phyloP scores from a whole-genome alignment of 495 filamentous ascomycete species.

The Echria macrotheca region DNA sequence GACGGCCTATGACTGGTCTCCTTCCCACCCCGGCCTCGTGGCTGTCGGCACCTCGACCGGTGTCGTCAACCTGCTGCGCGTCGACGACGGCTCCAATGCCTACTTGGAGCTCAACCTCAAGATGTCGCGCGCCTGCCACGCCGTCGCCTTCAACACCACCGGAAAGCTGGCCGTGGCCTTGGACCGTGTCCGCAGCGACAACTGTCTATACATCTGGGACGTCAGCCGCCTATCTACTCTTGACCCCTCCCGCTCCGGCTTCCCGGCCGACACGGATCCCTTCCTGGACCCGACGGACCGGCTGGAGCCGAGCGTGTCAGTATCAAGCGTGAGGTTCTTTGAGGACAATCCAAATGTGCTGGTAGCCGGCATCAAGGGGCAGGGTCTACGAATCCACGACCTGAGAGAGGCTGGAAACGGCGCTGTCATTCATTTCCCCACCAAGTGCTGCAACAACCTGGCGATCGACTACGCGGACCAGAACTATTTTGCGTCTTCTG shows the following conservation, averaged over 20 bases:
- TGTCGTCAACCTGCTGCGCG: conserved; percentile 72
- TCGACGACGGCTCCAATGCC: conserved; percentile 60
- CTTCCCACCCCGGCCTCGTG: conserved; percentile 59
- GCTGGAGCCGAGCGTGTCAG: conserved; percentile 75
- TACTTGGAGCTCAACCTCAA: conserved; percentile 72
- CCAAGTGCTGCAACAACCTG: conserved; percentile 82
- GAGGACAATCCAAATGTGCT: conserved; percentile 75
- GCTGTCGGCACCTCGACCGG: conserved; percentile 82
- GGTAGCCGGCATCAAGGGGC: conserved; percentile 77
- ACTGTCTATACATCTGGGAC: conserved; percentile 92
- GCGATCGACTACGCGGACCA: conserved; percentile 84
- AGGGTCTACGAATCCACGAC: conserved; percentile 85
- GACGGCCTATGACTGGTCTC: conserved; percentile 94
- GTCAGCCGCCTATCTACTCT: conserved; percentile 58
- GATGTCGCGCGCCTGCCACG: conserved; percentile 82
- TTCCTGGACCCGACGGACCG: conserved; percentile 60
- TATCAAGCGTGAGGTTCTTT: conserved; percentile 90
- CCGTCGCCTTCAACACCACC: conserved; percentile 77
- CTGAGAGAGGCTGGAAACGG: conserved; percentile 49
- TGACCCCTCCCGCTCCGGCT: conserved; percentile 32
- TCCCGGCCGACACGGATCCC: conserved; percentile 31
- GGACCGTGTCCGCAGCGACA: conserved; percentile 87
- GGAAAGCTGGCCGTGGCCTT: conserved; percentile 80
- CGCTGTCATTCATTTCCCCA: conserved; percentile 57
- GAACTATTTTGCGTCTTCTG: conserved; percentile 92